Base-by-base conservation (phyloP, 1,139 yeast species). In the Arxiozyma bovina region DNA sequence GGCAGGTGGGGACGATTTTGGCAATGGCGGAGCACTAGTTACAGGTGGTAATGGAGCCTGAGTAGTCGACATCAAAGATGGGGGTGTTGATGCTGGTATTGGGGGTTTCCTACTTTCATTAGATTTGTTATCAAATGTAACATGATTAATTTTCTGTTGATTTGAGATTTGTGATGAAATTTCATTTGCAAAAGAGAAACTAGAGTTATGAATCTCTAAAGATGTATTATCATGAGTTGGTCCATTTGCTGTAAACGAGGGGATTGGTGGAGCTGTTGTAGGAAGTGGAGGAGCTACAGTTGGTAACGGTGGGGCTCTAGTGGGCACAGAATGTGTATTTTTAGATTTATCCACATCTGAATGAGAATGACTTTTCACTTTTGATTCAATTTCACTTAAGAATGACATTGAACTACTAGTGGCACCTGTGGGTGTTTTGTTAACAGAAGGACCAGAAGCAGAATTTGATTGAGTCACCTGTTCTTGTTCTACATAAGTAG, bases 401-500 rank as follows among this genome's bases (percentile, higher is more conserved):
- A 65, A 64, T 22, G 69, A 63, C 60, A 60, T 59, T 23, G 62
- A 62, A 23, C 62, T 61, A 5, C 54, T 59, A 18, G 54, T 50
- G 3, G 56, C 23, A 17, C 70, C 58, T 34, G 47, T 12, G 1
- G 51, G 55, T 11, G 58, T 54, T 22, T 43, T 20, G 8, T 11
- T 27, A 27, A 7, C 8, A 15, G 54, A 53, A 45, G 52, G 34
- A 7, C 60, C 25, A 11, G 60, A 54, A 3, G 57, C 45, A 15
- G 57, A 50, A 27, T 27, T 27, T 11, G 59, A 53, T 7, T 57
- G 54, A 34, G 57, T 25, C 8, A 51, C 54, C 45, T 54, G 61
- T 1, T 66, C 61, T 42, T 74, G 74, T 6, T 72, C 69, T 20
- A 62, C 61, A 11, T 64, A 58, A 11, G 75, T 69, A 17, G 71